Base-by-base conservation (phyloP, 1,284 basidiomycete species). In the Lentinula novae-zelandiae region DNA sequence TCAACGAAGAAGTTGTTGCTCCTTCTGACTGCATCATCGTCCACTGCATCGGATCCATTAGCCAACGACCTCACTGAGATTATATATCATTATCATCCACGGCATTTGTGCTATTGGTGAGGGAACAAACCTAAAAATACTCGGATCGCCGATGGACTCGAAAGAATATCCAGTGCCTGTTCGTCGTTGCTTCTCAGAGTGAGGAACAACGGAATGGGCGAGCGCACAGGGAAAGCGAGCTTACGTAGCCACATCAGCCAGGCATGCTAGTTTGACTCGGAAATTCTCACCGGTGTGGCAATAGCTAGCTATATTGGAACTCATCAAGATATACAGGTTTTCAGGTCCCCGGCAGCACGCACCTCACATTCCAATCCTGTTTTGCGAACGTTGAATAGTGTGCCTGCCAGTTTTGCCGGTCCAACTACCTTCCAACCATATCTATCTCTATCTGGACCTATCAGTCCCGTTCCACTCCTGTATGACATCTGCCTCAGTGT, bases 141-240 rank as follows among this genome's bases (percentile, higher is more conserved):
- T 31, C 67, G 68, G 9, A 79, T 67, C 1, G 77, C 72, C 10
- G 68, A 70, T 0, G 79, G 77, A 20, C 68, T 70, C 1, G 79
- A 72, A 9, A 85, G 73, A 10, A 83, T 64, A 61, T 84, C 82
- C 9, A 85, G 73, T 1, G 78, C 80, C 38, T 82, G 79, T n/a
- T 72, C 65, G 65, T 84, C 80, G 12, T 68, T 61, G 39, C 78
- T 73, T 10, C 66, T 70, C 34, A 85, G 65, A 7, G 77, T 80
- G 31, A 84, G 63, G 44, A 74, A 69, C 8, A 86, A 68, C 5
- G 82, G 83, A 17, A 86, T 75, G 0, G 77, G 75, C 5, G 79
- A 79, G 15, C 81, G 81, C 12, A 77, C 67, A 5, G 82, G 76
- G 63, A 78, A 84, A 5, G 71, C 76, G 20, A 82, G 72, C 83